phyloP scores from a whole-genome alignment of 345 rosid species.

The Aethionema arabicum region DNA sequence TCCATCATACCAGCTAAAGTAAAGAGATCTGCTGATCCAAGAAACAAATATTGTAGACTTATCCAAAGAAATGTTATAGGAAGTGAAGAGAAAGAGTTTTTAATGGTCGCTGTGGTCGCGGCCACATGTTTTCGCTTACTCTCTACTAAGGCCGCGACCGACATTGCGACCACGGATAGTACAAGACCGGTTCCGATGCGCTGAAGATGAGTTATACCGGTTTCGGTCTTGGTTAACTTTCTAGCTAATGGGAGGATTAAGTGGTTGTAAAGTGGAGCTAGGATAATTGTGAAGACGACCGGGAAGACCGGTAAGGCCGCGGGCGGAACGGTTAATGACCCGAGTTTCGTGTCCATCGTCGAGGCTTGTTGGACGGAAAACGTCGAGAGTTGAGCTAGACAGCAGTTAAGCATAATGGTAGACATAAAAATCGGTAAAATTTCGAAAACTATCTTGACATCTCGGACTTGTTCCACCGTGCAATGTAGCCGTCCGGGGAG shows the following conservation, averaged over 20 bases:
- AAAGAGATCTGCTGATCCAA: conserved; percentile 96
- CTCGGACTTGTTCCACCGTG: conserved; percentile 60
- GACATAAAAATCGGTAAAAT: conserved; percentile 79
- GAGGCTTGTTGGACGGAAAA: conserved; percentile 93
- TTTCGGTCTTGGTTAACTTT: conserved; percentile 59
- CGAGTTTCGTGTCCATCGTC: conserved; percentile 78
- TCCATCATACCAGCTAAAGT: conserved; percentile 93
- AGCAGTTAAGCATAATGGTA: conserved; percentile 81
- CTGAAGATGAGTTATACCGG: conserved; percentile 73
- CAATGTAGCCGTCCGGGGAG: conserved; percentile 44
- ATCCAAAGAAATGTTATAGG: conserved; percentile 91
- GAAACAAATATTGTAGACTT: conserved; percentile 79
- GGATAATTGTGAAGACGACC: conserved; percentile 69
- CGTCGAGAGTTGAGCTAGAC: conserved; percentile 95
- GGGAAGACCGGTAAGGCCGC: conserved; percentile 91
- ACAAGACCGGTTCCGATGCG: conserved; percentile 79
- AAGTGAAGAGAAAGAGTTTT: conserved; percentile 49
- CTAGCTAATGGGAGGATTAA: conserved; percentile 59
- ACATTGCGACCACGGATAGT: conserved; percentile 75
- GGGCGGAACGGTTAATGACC: conserved; percentile 69
- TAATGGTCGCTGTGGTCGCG: conserved; percentile 20
- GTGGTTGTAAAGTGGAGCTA: conserved; percentile 77
- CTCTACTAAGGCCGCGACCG: conserved; percentile 76
- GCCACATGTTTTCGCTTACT: conserved; percentile 56
- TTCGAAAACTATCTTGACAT: conserved; percentile 59